A percentile compares a stretch with the other conserved stretches of the same genome.
Conservation (phyloP, 306 rosid species). For the Hylodesmum podocarpum region DNA sequence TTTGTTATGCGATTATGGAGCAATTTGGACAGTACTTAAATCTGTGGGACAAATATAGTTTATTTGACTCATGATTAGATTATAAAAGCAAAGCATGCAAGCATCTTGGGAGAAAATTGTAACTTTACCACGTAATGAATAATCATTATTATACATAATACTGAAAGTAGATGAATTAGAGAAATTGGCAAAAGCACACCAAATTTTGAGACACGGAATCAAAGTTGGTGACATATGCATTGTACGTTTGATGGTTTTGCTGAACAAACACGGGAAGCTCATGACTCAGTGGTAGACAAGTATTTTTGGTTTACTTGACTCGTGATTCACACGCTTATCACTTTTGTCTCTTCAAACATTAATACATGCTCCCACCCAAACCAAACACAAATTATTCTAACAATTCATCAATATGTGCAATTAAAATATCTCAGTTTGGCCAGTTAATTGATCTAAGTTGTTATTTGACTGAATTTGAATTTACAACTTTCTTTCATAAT, state of each 20-base stretch:
- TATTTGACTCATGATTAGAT: neutral
- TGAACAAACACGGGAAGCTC: neutral
- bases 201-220: neutral
- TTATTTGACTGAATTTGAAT: neutral
- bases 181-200: neutral
- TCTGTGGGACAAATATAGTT: neutral
- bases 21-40: neutral
- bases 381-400: no score
- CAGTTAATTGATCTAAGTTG: neutral
- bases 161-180: neutral
- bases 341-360: neutral
- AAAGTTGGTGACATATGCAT: neutral
- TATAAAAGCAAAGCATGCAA: neutral
- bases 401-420: neutral
- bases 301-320: neutral
- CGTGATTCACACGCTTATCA: neutral
- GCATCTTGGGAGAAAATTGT: neutral
- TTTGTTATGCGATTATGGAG: neutral
- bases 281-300: neutral
- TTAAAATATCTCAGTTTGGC: neutral
- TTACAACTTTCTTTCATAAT: no score
- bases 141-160: neutral
- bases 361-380: slow-evolving; percentile 5
- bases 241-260: slow-evolving; percentile 5
- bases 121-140: neutral